Evolutionary conservation across 2,329 filamentous ascomycete genomes (phyloP).

Genomic region (Neonectria coccinea): DNA sequence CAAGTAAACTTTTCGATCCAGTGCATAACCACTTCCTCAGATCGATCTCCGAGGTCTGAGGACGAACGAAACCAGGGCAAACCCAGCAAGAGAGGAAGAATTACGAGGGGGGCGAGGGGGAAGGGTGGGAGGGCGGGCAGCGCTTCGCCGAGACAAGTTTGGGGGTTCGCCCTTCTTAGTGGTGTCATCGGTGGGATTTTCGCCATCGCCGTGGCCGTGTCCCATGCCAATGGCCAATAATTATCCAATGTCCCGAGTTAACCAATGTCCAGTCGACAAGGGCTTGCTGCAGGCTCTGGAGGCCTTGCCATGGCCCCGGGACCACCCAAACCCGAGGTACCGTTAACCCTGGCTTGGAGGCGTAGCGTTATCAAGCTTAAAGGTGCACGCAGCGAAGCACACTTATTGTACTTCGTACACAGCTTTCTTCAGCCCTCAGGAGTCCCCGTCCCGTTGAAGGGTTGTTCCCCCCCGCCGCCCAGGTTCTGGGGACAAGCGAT

Average conservation of each 20-base stretch:
- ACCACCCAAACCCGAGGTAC: not conserved
- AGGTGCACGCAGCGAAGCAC: not conserved
- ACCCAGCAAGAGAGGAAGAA: no score
- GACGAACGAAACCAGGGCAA: not conserved
- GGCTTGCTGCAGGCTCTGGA: conserved; percentile 14
- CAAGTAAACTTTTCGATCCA: not conserved
- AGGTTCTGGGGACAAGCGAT: conserved; percentile 7
- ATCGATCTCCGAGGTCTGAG: not conserved
- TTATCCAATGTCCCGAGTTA: not conserved
- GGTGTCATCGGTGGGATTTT: not conserved
- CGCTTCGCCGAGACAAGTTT: not conserved
- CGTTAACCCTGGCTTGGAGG: not conserved
- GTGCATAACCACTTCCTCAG: not conserved
- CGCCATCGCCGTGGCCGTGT: conserved; percentile 9
- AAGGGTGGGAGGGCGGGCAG: no score
- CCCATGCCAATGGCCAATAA: no score
- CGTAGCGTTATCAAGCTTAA: not conserved
- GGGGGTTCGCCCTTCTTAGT: not conserved
- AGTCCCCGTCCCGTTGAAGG: not conserved
- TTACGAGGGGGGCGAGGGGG: no score
- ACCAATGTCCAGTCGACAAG: not conserved
- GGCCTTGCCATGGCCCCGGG: not conserved
- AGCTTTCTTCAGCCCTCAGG: no score
- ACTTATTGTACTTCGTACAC: not conserved
- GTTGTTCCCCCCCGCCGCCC: not conserved